These are phyloP conservation scores for Brassica incana DNA, from an alignment of 345 rosid species.

Conservation along the genomic window DNA sequence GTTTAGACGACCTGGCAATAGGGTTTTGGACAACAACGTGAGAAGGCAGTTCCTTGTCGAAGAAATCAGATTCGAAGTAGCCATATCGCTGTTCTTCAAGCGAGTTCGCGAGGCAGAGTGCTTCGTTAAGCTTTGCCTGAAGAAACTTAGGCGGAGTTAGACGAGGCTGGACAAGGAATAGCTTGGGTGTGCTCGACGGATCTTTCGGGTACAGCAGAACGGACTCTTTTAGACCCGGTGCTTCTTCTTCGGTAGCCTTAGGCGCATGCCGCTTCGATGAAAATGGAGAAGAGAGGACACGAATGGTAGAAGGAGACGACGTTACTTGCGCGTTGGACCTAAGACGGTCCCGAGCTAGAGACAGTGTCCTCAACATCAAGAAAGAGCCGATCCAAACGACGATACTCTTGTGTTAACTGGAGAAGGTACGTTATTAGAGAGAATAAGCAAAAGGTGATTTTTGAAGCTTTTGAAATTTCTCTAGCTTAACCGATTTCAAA, in stretches of 20 bases:
- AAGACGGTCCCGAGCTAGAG: slow-evolving; percentile 36
- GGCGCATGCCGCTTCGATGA: slow-evolving; percentile 41
- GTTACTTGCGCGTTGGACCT: slow-evolving; percentile 20
- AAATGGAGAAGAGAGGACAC: slow-evolving; percentile 32
- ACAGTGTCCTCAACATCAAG: slow-evolving; percentile 44
- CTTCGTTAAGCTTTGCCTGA: slow-evolving; percentile 87
- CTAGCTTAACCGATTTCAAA: not conserved
- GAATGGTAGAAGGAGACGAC: slow-evolving; percentile 10
- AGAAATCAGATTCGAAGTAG: slow-evolving; percentile 63
- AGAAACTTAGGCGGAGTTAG: slow-evolving; percentile 59
- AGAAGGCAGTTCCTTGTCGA: slow-evolving; percentile 71
- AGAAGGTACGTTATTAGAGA: not conserved
- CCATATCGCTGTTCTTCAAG: slow-evolving; percentile 95
- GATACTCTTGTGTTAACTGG: not conserved
- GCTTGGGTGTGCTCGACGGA: slow-evolving; percentile 68
- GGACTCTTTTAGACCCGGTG: slow-evolving; percentile 15
- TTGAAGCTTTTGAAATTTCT: not conserved
- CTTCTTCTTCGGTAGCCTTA: slow-evolving; percentile 17
- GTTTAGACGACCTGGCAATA: slow-evolving; percentile 51
- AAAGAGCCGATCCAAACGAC: slow-evolving; percentile 1
- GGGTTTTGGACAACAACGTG: slow-evolving; percentile 88
- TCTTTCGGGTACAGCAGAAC: slow-evolving; percentile 57
- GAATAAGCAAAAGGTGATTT: not conserved
- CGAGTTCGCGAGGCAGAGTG: slow-evolving; percentile 86
- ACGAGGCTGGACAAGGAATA: slow-evolving; percentile 91